Conservation (phyloP, 2,329 filamentous ascomycete species). For the Colletotrichum sp. region DNA sequence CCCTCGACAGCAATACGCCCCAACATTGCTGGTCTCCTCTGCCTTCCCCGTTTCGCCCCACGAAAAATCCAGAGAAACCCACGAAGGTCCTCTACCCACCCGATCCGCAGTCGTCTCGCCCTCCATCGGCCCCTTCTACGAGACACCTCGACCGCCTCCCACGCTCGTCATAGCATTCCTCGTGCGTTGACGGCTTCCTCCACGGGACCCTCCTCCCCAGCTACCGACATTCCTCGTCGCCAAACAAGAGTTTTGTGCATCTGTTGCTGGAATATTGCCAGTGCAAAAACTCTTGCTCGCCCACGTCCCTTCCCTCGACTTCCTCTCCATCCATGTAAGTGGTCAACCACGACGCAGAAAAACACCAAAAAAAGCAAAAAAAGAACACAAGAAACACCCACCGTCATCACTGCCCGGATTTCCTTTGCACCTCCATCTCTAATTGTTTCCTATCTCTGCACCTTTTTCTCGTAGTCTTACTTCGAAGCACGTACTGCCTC, state of each 20-base stretch:
- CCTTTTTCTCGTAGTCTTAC: background rate
- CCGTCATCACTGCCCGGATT: background rate
- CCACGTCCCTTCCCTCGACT: background rate
- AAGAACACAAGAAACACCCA: background rate
- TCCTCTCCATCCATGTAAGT: conserved; percentile 19
- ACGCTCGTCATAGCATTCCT: conserved; percentile 20
- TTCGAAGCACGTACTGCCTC: background rate
- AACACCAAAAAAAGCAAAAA: background rate
- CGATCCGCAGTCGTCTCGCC: background rate
- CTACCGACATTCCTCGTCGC: conserved; percentile 17
- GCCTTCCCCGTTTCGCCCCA: background rate
- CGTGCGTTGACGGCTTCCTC: conserved; percentile 16
- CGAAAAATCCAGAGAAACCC: conserved; percentile 8
- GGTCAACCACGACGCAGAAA: conserved; percentile 1
- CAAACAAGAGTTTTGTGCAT: conserved; percentile 15
- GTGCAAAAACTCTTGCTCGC: conserved; percentile 19
- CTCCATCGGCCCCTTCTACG: background rate
- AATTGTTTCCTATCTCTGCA: background rate
- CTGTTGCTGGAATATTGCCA: conserved; percentile 25
- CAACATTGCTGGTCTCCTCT: conserved; percentile 8
- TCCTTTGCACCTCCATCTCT: background rate
- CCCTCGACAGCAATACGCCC: background rate
- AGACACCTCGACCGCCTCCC: background rate
- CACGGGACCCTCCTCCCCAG: conserved; percentile 19
- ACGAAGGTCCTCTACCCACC: background rate